A percentile compares a stretch with the other conserved stretches of the same genome.
Evolutionary conservation across 495 filamentous ascomycete species (phyloP).

Genomic region (Neurospora discreta): DNA sequence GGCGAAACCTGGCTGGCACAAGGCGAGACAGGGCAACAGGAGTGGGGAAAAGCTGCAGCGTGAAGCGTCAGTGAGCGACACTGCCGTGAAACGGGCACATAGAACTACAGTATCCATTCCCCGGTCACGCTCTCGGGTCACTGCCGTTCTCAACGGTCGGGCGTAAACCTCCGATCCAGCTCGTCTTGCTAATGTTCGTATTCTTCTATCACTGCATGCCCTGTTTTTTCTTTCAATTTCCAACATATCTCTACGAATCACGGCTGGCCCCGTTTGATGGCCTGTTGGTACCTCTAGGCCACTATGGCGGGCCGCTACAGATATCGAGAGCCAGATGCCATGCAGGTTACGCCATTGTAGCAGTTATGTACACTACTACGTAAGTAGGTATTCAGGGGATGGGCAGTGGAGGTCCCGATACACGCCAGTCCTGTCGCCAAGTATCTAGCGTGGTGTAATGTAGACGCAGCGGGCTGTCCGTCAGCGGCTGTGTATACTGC

Average conservation of each 20-base stretch:
- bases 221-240: background rate
- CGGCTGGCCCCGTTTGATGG: background rate
- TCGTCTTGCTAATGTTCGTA: background rate
- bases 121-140: background rate
- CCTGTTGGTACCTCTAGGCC: background rate
- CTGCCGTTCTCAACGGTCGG: background rate
- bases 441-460: background rate
- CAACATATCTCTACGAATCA: background rate
- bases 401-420: background rate
- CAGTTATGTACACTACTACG: background rate
- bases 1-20: constrained; percentile 8
- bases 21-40: background rate
- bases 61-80: background rate
- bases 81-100: background rate
- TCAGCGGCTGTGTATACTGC: background rate
- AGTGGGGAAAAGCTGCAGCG: constrained; percentile 1
- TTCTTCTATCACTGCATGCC: background rate
- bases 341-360: background rate
- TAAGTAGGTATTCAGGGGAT: background rate
- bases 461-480: background rate
- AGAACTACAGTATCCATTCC: constrained; percentile 4
- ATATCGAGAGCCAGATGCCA: background rate
- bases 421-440: background rate
- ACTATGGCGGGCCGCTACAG: background rate
- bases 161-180: background rate